Base-by-base conservation (phyloP, 2,329 filamentous ascomycete genomes). In the Neopestalotiopsis sp. region DNA sequence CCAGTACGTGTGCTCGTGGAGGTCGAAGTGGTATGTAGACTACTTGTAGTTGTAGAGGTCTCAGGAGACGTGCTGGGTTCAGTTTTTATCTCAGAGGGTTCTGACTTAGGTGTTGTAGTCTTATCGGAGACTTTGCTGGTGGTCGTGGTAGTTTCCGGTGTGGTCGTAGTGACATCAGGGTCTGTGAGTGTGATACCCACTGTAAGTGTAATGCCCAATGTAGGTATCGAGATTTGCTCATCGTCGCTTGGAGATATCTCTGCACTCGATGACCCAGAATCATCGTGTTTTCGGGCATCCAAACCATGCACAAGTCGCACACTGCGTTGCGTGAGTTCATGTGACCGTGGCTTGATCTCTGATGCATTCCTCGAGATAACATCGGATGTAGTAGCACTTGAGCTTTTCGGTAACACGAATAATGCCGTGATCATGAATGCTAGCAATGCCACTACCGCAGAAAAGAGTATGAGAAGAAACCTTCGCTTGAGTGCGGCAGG, bases 391-490 rank as follows among this genome's bases (percentile, higher is more conserved):
- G n/a, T 3, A 66, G 14, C 13, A 17, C 38, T 38, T 67, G 30
- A 24, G 34, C 30, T 34, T 24, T 20, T 62, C 53, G 66, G 59
- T 13, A 67, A 28, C n/a, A 61, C 42, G 5, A 30, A 57, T 10
- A 67, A 24, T 12, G 66, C 66, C 13, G 49, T 12, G 5, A 45
- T 40, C 40, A 57, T 62, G 9, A 67, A 28, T 2, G 28, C 59
- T 17, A 67, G 20, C 42, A 63, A 24, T 38, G 49, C 42, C 30
- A 38, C 58, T 30, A 49, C 40, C 4, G 32, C 32, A 20, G 61
- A 24, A 7, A 67, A 63, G 3, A 67, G 66, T 17, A 61, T 14
- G 20, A 56, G 5, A 1, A 67, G 66, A 40, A 67, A 67, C 24
- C 10, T 49, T 20, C 20, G 34, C 34, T 45, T 49, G 12, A 67